These are phyloP conservation scores for Berkeleyomyces basicola DNA, from an alignment of 2,329 filamentous ascomycete species.

Conservation along the genomic window DNA sequence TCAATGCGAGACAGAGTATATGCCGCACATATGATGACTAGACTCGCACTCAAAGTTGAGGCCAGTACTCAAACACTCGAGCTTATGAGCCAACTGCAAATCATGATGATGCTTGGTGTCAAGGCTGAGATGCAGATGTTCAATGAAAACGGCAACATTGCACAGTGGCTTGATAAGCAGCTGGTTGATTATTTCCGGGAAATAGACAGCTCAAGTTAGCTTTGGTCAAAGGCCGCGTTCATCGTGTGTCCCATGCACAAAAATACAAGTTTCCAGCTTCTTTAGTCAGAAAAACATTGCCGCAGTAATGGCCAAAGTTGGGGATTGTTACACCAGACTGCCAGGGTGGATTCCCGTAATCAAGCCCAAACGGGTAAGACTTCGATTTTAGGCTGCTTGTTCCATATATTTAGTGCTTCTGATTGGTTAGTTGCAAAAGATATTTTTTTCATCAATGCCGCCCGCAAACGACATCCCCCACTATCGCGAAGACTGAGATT, in stretches of 20 bases:
- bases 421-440: constrained; percentile 6
- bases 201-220: neutral
- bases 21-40: constrained; percentile 36
- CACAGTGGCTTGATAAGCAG: constrained; percentile 32
- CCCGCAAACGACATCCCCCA: constrained; percentile 7
- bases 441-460: constrained; percentile 1
- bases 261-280: no score
- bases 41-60: constrained; percentile 19
- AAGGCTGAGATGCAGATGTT: constrained; percentile 67
- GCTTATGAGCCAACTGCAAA: constrained; percentile 43
- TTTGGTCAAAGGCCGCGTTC: no score
- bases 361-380: constrained; percentile 5
- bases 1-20: constrained; percentile 40
- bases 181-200: neutral
- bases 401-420: constrained; percentile 4
- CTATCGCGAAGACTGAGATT: constrained; percentile 1
- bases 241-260: no score
- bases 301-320: neutral
- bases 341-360: neutral
- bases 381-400: neutral
- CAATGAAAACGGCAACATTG: constrained; percentile 36
- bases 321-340: neutral
- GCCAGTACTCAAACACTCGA: constrained; percentile 20
- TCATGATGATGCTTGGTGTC: constrained; percentile 55
- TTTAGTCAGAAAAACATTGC: no score